Conservation (phyloP, 176 grass and related monocot species). For the Ensete ventricosum region DNA sequence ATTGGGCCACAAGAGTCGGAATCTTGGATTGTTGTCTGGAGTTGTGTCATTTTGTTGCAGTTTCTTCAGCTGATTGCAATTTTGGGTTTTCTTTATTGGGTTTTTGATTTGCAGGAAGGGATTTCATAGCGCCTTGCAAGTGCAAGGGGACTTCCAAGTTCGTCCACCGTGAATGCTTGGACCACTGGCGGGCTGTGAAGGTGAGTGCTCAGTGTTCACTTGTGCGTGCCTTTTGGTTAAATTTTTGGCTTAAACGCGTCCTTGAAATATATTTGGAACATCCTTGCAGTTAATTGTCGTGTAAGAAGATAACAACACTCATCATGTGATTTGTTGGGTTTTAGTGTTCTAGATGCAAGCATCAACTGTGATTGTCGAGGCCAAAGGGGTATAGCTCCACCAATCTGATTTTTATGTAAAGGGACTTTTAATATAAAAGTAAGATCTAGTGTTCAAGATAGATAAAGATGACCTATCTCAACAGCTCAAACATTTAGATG, state of each 20-base stretch:
- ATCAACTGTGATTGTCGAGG: not conserved
- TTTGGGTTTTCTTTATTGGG: not conserved
- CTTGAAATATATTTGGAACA: not conserved
- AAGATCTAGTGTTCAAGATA: too few relatives aligned
- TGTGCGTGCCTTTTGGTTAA: not conserved
- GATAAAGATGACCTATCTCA: too few relatives aligned
- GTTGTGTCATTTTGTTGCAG: not conserved
- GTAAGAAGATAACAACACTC: not conserved
- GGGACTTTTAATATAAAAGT: not conserved
- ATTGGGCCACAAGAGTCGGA: too few relatives aligned
- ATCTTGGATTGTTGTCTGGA: not conserved
- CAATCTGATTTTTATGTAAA: not conserved
- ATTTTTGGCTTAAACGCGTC: not conserved
- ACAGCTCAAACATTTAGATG: too few relatives aligned
- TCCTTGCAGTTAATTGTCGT: not conserved
- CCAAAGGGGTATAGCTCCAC: not conserved
- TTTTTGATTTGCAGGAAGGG: constrained; percentile 50
- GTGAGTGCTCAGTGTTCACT: constrained; percentile 13
- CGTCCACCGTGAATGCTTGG: constrained; percentile 92
- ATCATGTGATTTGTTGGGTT: not conserved
- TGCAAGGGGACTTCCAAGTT: constrained; percentile 98
- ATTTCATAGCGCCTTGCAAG: constrained; percentile 97
- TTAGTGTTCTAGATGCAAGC: not conserved
- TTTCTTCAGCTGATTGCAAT: not conserved
- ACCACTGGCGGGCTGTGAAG: constrained; percentile 91